Percentiles rank a stretch among this genome's conserved stretches.
Evolutionary conservation across 2,329 filamentous ascomycete species (phyloP).

Genomic region (Domatiomyces catenatus): DNA sequence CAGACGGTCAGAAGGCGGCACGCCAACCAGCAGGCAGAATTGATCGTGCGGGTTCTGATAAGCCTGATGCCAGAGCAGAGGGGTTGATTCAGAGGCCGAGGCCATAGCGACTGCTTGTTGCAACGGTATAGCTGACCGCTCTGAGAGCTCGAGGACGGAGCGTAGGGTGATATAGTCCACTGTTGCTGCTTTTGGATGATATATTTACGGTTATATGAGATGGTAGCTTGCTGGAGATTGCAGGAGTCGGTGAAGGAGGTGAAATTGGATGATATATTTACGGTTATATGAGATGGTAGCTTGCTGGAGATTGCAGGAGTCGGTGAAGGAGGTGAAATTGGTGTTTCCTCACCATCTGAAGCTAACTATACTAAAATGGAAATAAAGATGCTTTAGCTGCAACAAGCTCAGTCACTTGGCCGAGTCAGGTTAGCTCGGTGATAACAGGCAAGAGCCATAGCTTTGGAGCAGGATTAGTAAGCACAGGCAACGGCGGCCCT

Average conservation of each 20-base stretch:
- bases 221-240: too few species aligned
- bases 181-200: neutral
- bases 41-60: conserved; percentile 12
- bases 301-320: too few species aligned
- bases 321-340: too few species aligned
- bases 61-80: conserved; percentile 5
- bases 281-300: neutral
- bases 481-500: too few species aligned
- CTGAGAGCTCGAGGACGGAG: neutral
- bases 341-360: too few species aligned
- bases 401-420: too few species aligned
- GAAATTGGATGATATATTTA: neutral
- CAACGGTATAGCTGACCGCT: neutral
- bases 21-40: conserved; percentile 16
- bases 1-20: conserved; percentile 10
- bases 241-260: too few species aligned
- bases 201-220: neutral
- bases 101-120: neutral
- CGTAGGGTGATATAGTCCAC: neutral
- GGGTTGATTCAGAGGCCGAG: conserved; percentile 6
- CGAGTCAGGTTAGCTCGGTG: too few species aligned
- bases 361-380: too few species aligned
- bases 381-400: too few species aligned
- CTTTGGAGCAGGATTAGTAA: too few species aligned
- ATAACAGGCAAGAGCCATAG: too few species aligned